A percentile compares a stretch with the other conserved stretches of the same genome.
phyloP scores from a whole-genome alignment of 169 alveolate genomes.

The Plasmodium blacklocki region DNA sequence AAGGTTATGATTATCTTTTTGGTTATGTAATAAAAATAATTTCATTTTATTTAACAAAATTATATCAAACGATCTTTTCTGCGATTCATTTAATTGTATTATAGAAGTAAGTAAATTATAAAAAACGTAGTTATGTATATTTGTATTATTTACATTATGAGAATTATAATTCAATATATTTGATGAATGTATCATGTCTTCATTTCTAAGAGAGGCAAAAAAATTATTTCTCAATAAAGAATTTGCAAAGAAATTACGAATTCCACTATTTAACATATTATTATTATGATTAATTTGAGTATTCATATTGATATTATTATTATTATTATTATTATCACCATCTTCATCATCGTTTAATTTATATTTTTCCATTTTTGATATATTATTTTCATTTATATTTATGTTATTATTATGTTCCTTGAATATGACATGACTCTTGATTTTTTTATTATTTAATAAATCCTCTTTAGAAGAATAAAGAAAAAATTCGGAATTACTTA shows the following conservation, averaged over 20 bases:
- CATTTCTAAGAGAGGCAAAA: conserved; percentile 22
- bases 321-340: neutral
- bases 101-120: conserved; percentile 32
- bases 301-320: neutral
- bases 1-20: conserved; percentile 12
- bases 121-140: conserved; percentile 37
- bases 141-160: conserved; percentile 5
- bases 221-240: conserved; percentile 52
- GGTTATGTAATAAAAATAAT: conserved; percentile 17
- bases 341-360: neutral
- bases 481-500: conserved; percentile 26
- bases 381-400: neutral
- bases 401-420: neutral
- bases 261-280: conserved; percentile 2
- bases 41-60: conserved; percentile 18
- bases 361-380: too few relatives aligned
- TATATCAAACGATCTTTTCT: conserved; percentile 6
- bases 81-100: conserved; percentile 52
- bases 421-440: too few relatives aligned
- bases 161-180: conserved; percentile 13
- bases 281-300: neutral
- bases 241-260: conserved; percentile 19
- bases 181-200: neutral
- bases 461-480: neutral
- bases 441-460: too few relatives aligned